Conservation (phyloP, 768 basidiomycete genomes). For the Podaxis sp. region DNA sequence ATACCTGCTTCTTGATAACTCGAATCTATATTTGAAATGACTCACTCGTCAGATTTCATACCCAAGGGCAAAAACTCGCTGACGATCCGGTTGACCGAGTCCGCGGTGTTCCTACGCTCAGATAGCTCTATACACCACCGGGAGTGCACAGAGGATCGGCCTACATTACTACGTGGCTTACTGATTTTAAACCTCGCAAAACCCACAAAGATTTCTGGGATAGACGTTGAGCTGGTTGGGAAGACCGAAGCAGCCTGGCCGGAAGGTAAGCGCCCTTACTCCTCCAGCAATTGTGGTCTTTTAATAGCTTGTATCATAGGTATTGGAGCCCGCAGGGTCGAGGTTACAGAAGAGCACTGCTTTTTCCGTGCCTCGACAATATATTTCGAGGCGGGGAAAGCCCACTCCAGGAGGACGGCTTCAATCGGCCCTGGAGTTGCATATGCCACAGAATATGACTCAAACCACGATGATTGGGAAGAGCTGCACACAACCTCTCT, state of each 20-base stretch:
- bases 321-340: slow-evolving; percentile 69
- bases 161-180: slow-evolving; percentile 61
- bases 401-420: slow-evolving; percentile 28
- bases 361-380: slow-evolving; percentile 67
- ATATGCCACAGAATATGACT: slow-evolving; percentile 26
- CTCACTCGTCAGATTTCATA: not conserved
- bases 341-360: slow-evolving; percentile 74
- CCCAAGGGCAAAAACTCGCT: slow-evolving; percentile 36
- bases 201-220: slow-evolving; percentile 80
- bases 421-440: slow-evolving; percentile 46
- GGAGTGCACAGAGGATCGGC: slow-evolving; percentile 23
- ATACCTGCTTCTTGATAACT: not conserved
- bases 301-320: slow-evolving; percentile 24
- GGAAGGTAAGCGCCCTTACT: slow-evolving; percentile 53
- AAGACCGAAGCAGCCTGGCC: slow-evolving; percentile 73
- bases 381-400: slow-evolving; percentile 63
- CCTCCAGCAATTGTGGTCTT: not conserved
- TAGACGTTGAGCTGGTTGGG: slow-evolving; percentile 76
- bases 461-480: slow-evolving; percentile 22
- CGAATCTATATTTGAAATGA: not conserved
- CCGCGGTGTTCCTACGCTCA: slow-evolving; percentile 64
- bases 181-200: slow-evolving; percentile 57
- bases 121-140: slow-evolving; percentile 31
- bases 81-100: slow-evolving; percentile 63
- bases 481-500: slow-evolving; percentile 2